Percentiles rank a stretch among this genome's conserved stretches.
Evolutionary conservation across 2,329 filamentous ascomycete species (phyloP).

Genomic region (Colletotrichum echinochloae): DNA sequence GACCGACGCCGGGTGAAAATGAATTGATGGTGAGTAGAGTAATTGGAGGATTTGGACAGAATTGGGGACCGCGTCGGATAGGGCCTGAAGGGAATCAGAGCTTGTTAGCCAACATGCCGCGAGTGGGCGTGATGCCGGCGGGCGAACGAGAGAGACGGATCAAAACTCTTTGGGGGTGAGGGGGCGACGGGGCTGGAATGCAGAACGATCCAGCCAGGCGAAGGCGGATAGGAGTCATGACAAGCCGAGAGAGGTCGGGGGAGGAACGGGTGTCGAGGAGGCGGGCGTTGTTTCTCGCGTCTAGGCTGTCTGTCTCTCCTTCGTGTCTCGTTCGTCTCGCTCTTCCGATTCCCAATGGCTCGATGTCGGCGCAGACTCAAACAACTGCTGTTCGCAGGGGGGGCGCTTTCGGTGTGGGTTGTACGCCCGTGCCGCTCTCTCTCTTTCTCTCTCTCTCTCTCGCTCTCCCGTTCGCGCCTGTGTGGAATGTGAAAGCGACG

Average conservation of each 20-base stretch:
- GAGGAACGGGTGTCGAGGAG: slow-evolving; percentile 7
- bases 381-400: slow-evolving; percentile 10
- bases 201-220: slow-evolving; percentile 22
- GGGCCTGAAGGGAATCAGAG: slow-evolving; percentile 13
- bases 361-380: slow-evolving; percentile 17
- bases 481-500: neutral
- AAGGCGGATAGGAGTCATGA: slow-evolving; percentile 13
- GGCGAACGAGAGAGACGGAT: slow-evolving; percentile 21
- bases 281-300: slow-evolving; percentile 13
- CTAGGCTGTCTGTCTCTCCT: slow-evolving; percentile 31
- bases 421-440: slow-evolving; percentile 10
- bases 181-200: slow-evolving; percentile 37
- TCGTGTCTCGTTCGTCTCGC: slow-evolving; percentile 32
- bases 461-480: slow-evolving; percentile 2
- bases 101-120: slow-evolving; percentile 35
- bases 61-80: slow-evolving; percentile 24
- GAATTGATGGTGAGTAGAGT: slow-evolving; percentile 32
- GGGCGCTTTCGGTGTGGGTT: slow-evolving; percentile 3
- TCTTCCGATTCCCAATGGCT: slow-evolving; percentile 26
- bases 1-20: slow-evolving; percentile 26
- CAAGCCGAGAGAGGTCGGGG: slow-evolving; percentile 26
- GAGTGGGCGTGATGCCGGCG: slow-evolving; percentile 16
- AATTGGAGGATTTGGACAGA: slow-evolving; percentile 20
- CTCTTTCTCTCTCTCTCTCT: slow-evolving; percentile 18
- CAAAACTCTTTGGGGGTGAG: slow-evolving; percentile 22